Evolutionary conservation across 805 yeast species (phyloP).

Genomic region (baker's yeast (Saccharomyces cerevisiae)): DNA sequence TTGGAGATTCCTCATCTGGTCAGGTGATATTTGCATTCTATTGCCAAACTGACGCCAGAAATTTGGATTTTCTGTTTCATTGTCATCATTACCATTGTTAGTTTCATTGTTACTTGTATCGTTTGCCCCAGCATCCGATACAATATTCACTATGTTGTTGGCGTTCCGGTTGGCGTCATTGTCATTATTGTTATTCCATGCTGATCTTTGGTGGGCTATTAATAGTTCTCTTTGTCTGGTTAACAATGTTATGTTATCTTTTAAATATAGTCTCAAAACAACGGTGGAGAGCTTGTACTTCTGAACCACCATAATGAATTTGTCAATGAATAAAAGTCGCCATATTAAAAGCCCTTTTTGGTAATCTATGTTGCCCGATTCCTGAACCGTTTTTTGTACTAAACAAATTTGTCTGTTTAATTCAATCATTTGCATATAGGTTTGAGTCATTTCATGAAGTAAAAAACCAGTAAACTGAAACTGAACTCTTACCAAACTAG

Average conservation of each 20-base stretch:
- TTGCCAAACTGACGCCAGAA: conserved; percentile 11
- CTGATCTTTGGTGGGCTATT: conserved; percentile 20
- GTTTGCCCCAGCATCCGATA: background rate
- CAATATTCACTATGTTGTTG: background rate
- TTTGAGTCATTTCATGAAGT: conserved; percentile 29
- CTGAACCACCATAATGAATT: conserved; percentile 20
- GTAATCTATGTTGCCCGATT: conserved; percentile 14
- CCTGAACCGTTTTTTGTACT: conserved; percentile 21
- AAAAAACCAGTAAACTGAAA: conserved; percentile 31
- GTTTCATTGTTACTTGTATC: background rate
- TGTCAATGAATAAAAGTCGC: conserved; percentile 23
- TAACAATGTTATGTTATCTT: conserved; percentile 27
- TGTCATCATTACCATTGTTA: conserved; percentile 6
- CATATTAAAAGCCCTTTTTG: conserved; percentile 25
- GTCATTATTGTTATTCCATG: conserved; percentile 10
- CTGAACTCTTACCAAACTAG: conserved; percentile 31
- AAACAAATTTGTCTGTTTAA: conserved; percentile 24
- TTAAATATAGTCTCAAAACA: conserved; percentile 26
- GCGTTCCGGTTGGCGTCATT: conserved; percentile 2
- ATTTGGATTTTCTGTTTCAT: conserved; percentile 9
- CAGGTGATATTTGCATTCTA: conserved; percentile 15
- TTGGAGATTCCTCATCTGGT: conserved; percentile 23
- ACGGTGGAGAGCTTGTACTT: conserved; percentile 28
- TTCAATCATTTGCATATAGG: conserved; percentile 26
- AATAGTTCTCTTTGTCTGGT: conserved; percentile 30